Conservation (phyloP, 306 rosid genomes). For the Pueraria montana region DNA sequence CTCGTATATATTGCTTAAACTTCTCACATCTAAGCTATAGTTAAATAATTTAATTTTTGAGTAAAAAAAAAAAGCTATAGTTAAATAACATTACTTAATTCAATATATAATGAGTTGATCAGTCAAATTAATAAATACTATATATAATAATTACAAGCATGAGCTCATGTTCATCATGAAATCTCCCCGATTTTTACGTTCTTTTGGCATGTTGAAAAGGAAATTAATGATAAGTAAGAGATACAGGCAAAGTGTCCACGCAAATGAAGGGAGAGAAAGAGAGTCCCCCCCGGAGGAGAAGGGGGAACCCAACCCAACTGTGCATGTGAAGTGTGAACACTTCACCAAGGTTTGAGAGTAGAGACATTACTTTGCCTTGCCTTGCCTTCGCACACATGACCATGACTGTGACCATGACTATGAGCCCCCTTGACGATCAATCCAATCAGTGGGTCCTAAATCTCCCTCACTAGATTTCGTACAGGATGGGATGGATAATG, state of each 20-base stretch:
- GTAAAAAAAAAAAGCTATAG: too few relatives aligned
- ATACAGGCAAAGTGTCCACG: background rate
- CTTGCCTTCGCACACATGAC: slow-evolving; percentile 19
- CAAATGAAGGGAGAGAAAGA: background rate
- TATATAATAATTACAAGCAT: slow-evolving; percentile 5
- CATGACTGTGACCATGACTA: too few relatives aligned
- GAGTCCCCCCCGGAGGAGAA: background rate
- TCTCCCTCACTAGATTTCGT: slow-evolving; percentile 51
- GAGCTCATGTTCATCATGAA: background rate
- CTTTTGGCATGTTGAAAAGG: background rate
- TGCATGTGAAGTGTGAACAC: background rate
- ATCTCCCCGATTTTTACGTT: background rate
- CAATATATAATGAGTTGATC: background rate
- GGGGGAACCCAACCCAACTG: background rate
- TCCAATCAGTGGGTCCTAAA: slow-evolving; percentile 63
- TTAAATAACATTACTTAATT: too few relatives aligned
- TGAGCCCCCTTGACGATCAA: slow-evolving; percentile 42
- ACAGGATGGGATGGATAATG: slow-evolving; percentile 32
- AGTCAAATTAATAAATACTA: background rate
- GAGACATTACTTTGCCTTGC: slow-evolving; percentile 27
- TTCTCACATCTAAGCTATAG: too few relatives aligned
- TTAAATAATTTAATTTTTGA: too few relatives aligned
- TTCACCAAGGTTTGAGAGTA: background rate
- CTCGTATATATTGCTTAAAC: too few relatives aligned
- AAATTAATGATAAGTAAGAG: background rate